Evolutionary conservation across 1,139 yeast species (phyloP).

Genomic region (Hansenula sp.): DNA sequence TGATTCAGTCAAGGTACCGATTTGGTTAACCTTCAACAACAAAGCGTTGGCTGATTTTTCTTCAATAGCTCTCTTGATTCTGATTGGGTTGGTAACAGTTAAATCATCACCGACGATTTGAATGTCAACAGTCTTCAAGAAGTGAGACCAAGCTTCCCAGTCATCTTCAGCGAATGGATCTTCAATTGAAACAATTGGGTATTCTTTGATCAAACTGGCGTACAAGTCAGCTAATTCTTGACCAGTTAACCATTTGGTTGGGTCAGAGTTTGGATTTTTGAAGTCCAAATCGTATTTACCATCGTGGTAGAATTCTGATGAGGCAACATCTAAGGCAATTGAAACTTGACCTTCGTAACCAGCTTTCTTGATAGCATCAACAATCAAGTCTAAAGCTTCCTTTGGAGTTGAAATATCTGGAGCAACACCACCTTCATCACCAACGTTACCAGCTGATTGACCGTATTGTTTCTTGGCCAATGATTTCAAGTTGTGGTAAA

Average conservation of each 20-base stretch:
- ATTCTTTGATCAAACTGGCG: slow-evolving; percentile 70
- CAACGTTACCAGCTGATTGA: slow-evolving; percentile 96
- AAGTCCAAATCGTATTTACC: slow-evolving; percentile 96
- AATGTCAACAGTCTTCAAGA: slow-evolving; percentile 69
- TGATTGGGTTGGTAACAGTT: slow-evolving; percentile 94
- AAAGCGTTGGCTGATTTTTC: slow-evolving; percentile 91
- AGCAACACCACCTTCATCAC: slow-evolving; percentile 99
- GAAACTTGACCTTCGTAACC: slow-evolving; percentile 90
- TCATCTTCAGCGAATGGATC: slow-evolving; percentile 99
- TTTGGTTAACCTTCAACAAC: slow-evolving; percentile 93
- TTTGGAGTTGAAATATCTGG: slow-evolving; percentile 90
- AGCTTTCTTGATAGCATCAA: slow-evolving; percentile 80
- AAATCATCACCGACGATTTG: slow-evolving; percentile 97
- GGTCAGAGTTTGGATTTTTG: slow-evolving; percentile 80
- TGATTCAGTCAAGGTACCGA: slow-evolving; percentile 88
- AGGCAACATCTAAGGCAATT: slow-evolving; percentile 93
- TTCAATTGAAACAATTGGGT: slow-evolving; percentile 96
- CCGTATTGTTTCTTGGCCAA: slow-evolving; percentile 92
- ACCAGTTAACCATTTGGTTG: slow-evolving; percentile 86
- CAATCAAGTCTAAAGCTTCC: slow-evolving; percentile 92
- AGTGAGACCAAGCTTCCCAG: slow-evolving; percentile 96
- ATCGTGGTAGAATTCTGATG: slow-evolving; percentile 94
- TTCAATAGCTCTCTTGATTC: slow-evolving; percentile 92
- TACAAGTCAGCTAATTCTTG: slow-evolving; percentile 80
- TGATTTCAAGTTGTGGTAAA: slow-evolving; percentile 90